Percentiles rank a stretch among this genome's conserved stretches.
Evolutionary conservation across 495 filamentous ascomycete species (phyloP).

Genomic region (Penicillium simplicissimum): DNA sequence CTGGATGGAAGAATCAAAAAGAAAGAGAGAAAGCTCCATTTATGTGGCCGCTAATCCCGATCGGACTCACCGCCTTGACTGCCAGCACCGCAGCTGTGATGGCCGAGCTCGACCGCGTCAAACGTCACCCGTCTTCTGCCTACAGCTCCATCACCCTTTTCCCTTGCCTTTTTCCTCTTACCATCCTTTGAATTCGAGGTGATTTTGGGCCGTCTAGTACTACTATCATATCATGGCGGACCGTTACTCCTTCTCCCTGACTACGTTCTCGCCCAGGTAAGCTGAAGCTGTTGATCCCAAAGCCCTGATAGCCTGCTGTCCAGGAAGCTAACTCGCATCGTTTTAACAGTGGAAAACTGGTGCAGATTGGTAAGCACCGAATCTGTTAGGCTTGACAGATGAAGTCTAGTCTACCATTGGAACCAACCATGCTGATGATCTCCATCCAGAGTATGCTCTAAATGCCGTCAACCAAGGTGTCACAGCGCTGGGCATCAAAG

Average conservation of each 20-base stretch:
- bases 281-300: constrained; percentile 25
- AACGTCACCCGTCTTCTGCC: constrained; percentile 37
- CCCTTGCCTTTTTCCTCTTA: constrained; percentile 18
- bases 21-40: constrained; percentile 5
- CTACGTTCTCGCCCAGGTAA: constrained; percentile 99
- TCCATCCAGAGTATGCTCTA: constrained; percentile 87
- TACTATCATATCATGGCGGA: constrained; percentile 72
- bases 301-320: constrained; percentile 3
- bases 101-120: constrained; percentile 27
- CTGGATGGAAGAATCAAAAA: constrained; percentile 8
- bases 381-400: neutral
- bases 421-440: constrained; percentile 18
- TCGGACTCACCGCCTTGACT: constrained; percentile 32
- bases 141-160: constrained; percentile 16
- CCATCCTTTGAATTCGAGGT: constrained; percentile 7
- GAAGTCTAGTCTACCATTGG: neutral
- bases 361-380: constrained; percentile 58
- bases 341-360: constrained; percentile 80
- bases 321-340: constrained; percentile 46
- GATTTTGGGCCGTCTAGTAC: constrained; percentile 2
- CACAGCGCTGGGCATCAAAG: constrained; percentile 97
- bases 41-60: constrained; percentile 20
- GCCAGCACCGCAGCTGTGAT: constrained; percentile 30
- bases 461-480: constrained; percentile 99
- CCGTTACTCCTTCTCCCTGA: constrained; percentile 98